Percentiles rank a stretch among this genome's conserved stretches.
These are phyloP conservation scores for Erodium maritimum DNA, from an alignment of 345 rosid genomes.

Conservation along the genomic window DNA sequence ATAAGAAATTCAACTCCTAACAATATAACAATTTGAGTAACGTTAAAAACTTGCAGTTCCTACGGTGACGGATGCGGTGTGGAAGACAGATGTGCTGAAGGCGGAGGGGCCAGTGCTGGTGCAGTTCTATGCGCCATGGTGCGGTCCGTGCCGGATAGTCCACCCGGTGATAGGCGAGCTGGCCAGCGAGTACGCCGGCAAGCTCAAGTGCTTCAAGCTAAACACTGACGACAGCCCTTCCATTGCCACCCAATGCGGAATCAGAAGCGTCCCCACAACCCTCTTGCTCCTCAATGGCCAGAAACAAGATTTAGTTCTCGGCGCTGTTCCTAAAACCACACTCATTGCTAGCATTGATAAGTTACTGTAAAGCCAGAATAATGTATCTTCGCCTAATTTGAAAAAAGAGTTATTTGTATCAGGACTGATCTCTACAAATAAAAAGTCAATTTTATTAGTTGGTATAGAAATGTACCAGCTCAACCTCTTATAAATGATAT, in stretches of 20 bases:
- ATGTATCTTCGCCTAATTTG: no score
- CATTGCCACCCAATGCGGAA: slow-evolving; percentile 47
- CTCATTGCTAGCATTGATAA: slow-evolving; percentile 46
- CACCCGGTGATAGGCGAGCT: slow-evolving; percentile 48
- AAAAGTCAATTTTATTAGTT: no score
- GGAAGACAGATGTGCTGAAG: slow-evolving; percentile 32
- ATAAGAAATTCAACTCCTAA: no score
- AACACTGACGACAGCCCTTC: slow-evolving; percentile 63
- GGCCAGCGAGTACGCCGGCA: slow-evolving; percentile 57
- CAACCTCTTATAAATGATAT: no score
- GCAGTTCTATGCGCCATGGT: slow-evolving; percentile 84
- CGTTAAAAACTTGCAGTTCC: slow-evolving; percentile 25
- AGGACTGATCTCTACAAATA: no score
- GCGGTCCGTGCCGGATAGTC: slow-evolving; percentile 73
- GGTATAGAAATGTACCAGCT: no score
- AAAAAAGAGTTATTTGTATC: no score
- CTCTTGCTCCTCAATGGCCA: slow-evolving; percentile 60
- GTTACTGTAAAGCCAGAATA: slow-evolving; percentile 24
- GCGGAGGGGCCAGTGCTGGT: slow-evolving; percentile 43
- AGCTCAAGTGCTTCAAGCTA: slow-evolving; percentile 46
- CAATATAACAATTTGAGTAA: no score
- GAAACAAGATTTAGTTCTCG: slow-evolving; percentile 64
- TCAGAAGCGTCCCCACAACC: slow-evolving; percentile 66
- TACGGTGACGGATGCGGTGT: slow-evolving; percentile 42
- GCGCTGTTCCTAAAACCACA: slow-evolving; percentile 67